A percentile compares a stretch with the other conserved stretches of the same genome.
Evolutionary conservation across 1,284 basidiomycete genomes (phyloP).

Genomic region (Malassezia dermatis): DNA sequence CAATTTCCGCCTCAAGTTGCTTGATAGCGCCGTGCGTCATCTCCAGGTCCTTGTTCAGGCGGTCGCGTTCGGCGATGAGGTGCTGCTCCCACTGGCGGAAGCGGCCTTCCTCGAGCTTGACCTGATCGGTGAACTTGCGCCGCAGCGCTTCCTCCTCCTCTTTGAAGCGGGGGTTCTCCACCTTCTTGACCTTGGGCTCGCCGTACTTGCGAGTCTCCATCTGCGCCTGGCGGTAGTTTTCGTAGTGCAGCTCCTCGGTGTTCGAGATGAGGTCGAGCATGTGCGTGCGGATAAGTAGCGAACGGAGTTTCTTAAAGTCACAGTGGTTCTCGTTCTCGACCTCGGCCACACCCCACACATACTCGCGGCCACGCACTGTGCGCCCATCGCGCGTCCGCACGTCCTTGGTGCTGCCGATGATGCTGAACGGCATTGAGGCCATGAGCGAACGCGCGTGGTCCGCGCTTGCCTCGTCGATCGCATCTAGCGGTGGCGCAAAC

Average conservation of each 20-base stretch:
- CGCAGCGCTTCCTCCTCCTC: conserved; percentile 94
- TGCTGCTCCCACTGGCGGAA: conserved; percentile 99
- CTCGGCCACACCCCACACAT: conserved; percentile 99
- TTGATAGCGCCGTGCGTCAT: conserved; percentile 44
- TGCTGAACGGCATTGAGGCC: conserved; percentile 85
- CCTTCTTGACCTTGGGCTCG: conserved; percentile 95
- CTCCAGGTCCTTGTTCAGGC: conserved; percentile 47
- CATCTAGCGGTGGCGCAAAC: conserved; percentile 84
- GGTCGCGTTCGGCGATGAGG: conserved; percentile 48
- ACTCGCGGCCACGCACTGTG: conserved; percentile 89
- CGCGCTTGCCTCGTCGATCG: conserved; percentile 74
- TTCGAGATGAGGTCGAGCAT: conserved; percentile 96
- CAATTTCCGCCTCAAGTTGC: conserved; percentile 39
- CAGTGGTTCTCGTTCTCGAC: conserved; percentile 97
- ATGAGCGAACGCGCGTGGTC: conserved; percentile 79
- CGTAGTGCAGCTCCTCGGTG: conserved; percentile 92
- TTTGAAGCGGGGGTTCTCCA: conserved; percentile 99
- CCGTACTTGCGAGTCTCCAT: conserved; percentile 99
- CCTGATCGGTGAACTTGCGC: conserved; percentile 98
- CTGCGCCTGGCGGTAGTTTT: conserved; percentile 93
- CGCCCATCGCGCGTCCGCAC: conserved; percentile 84
- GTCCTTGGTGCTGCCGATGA: conserved; percentile 93
- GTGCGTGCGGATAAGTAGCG: conserved; percentile 89
- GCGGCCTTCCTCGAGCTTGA: conserved; percentile 92
- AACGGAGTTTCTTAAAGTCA: conserved; percentile 96